Percentiles rank a stretch among this genome's conserved stretches.
phyloP scores from a whole-genome alignment of 2,329 filamentous ascomycete species.

The Aspergillus terreus region DNA sequence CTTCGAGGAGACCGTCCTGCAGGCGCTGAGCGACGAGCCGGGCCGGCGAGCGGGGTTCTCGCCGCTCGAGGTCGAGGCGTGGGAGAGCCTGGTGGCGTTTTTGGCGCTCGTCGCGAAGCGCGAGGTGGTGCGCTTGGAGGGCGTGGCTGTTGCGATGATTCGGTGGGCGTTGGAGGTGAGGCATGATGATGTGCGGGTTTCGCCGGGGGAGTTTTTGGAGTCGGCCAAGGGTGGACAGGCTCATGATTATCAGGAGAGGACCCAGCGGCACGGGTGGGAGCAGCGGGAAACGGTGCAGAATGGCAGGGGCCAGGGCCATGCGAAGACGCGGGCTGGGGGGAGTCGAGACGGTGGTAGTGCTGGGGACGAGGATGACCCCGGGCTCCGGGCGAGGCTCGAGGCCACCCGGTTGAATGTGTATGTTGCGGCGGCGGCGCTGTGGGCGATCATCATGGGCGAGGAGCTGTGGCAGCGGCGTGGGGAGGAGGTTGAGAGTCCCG shows the following conservation, averaged over 20 bases:
- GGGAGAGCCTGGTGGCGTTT: slow-evolving; percentile 10
- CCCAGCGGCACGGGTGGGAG: too few species aligned
- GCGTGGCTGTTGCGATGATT: slow-evolving; percentile 1
- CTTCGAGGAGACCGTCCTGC: slow-evolving; percentile 1
- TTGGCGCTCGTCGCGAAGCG: slow-evolving; percentile 8
- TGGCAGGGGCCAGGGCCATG: background rate
- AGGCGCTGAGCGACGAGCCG: slow-evolving; percentile 5
- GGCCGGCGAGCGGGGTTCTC: slow-evolving; percentile 2
- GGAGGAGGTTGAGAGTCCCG: slow-evolving; percentile 1
- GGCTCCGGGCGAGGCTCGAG: background rate
- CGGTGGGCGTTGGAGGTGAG: slow-evolving; percentile 9
- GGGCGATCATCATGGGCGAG: slow-evolving; percentile 21
- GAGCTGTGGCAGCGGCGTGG: slow-evolving; percentile 14
- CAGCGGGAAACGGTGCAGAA: too few species aligned
- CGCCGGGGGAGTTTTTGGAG: background rate
- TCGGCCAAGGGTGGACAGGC: too few species aligned
- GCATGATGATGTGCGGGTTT: slow-evolving; percentile 1
- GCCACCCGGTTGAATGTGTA: slow-evolving; percentile 4
- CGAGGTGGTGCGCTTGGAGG: slow-evolving; percentile 3
- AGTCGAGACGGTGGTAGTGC: too few species aligned
- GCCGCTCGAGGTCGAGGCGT: slow-evolving; percentile 1
- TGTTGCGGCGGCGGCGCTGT: slow-evolving; percentile 11
- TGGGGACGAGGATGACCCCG: background rate
- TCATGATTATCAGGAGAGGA: too few species aligned
- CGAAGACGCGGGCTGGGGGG: background rate